Percentiles rank a stretch among this genome's conserved stretches.
Evolutionary conservation across 2,329 filamentous ascomycete species (phyloP).

Genomic region (Chlorencoelia australis): DNA sequence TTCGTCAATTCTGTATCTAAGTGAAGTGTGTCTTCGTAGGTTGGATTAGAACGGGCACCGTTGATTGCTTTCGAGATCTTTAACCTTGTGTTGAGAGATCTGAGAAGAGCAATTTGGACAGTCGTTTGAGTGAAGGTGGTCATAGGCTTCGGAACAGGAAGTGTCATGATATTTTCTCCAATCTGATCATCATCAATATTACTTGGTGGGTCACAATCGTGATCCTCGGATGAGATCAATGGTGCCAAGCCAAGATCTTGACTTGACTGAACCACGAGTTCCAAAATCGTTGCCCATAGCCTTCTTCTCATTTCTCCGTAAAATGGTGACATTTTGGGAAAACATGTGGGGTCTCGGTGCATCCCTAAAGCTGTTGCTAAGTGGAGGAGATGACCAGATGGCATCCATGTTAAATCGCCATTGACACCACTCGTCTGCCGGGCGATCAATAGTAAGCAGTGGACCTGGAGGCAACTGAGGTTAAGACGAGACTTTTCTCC

Average conservation of each 20-base stretch:
- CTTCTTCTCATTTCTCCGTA: constrained; percentile 43
- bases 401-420: constrained; percentile 42
- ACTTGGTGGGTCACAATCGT: constrained; percentile 38
- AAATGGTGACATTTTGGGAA: constrained; percentile 37
- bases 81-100: constrained; percentile 35
- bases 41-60: constrained; percentile 32
- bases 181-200: constrained; percentile 44
- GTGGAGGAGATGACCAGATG: constrained; percentile 38
- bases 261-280: constrained; percentile 41
- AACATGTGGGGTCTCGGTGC: constrained; percentile 43
- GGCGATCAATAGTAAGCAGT: constrained; percentile 41
- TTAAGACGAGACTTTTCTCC: constrained; percentile 39
- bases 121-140: constrained; percentile 38
- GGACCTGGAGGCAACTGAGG: constrained; percentile 39
- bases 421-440: constrained; percentile 37
- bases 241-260: constrained; percentile 41
- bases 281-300: constrained; percentile 45
- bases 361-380: constrained; percentile 47
- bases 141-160: constrained; percentile 14
- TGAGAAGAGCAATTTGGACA: constrained; percentile 36
- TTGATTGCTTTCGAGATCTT: constrained; percentile 37
- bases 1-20: constrained; percentile 33
- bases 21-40: constrained; percentile 38
- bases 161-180: constrained; percentile 26
- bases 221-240: constrained; percentile 36